Evolutionary conservation across 306 rosid genomes (phyloP).

Genomic region (Cucurbita moschata): DNA sequence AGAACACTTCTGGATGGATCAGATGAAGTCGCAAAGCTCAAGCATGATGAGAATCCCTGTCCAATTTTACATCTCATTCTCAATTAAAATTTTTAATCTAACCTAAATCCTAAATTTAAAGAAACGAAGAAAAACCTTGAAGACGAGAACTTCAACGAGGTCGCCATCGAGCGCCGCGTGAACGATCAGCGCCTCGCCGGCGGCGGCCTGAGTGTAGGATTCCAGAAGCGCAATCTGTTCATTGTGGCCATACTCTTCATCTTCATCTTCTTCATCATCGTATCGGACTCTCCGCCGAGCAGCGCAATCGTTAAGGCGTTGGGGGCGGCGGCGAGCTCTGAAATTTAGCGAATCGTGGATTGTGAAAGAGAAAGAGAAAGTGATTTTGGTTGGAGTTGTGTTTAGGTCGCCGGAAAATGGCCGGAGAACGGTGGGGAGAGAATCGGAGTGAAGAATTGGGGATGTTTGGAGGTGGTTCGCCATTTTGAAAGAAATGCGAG

Average conservation of each 20-base stretch:
- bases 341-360: not conserved
- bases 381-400: not conserved
- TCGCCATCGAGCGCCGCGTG: conserved; percentile 49
- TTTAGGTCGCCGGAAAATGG: not conserved
- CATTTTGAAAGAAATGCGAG: not conserved
- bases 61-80: not conserved
- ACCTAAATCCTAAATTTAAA: not conserved
- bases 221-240: conserved; percentile 55
- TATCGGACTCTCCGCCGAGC: conserved; percentile 51
- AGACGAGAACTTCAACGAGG: conserved; percentile 57
- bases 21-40: conserved; percentile 55
- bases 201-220: conserved; percentile 39
- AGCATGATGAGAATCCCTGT: conserved; percentile 79
- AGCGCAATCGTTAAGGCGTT: not conserved
- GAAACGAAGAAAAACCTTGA: conserved; percentile 33
- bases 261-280: conserved; percentile 25
- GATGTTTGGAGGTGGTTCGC: not conserved
- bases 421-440: not conserved
- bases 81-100: not conserved
- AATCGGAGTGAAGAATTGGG: not conserved
- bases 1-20: conserved; percentile 67
- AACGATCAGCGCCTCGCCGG: conserved; percentile 62
- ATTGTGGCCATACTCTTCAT: conserved; percentile 39
- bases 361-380: not conserved
- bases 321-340: not conserved